Evolutionary conservation across 2,329 filamentous ascomycete genomes (phyloP), one percentile per base, ranked within the genome.

Genomic region (Phyllosticta citriasiana): DNA sequence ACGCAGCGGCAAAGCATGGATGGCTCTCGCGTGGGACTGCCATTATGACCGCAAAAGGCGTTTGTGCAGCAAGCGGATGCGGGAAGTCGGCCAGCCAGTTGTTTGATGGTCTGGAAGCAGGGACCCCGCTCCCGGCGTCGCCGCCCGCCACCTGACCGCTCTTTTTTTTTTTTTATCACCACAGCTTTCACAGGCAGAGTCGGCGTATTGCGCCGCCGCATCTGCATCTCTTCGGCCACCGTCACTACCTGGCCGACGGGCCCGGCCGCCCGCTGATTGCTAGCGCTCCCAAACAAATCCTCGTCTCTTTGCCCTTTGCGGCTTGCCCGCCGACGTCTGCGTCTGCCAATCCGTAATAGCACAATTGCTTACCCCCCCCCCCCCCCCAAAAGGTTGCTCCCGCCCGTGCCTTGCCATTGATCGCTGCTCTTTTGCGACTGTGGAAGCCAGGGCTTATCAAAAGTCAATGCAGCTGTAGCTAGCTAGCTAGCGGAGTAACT

Each of bases 211-310:
- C n/a, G 57, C 57, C 57, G 22, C 24, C 19, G 19, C 19, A 25
- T 7, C 40, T 30, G 47, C 47, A n/a, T 51, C 58, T 60, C 58
- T 53, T 55, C 58, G 58, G 58, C 27, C n/a, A 53, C 58, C 51
- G 58, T 53, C 58, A 60, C 30, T 22, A 33, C 30, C 27, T 40
- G 30, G 14, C 35, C 33, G 27, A 40, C 22, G 58, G 53, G 53
- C 25, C 6, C 58, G 53, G 53, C 58, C 35, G 35, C 52, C 12
- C 22, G 26, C 50, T 14, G n/a, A 50, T 60, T 40, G 35, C 24
- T 40, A 60, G 58, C 53, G 25, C 30, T 22, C 52, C 47, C 52
- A 40, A 27, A n/a, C 40, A 47, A 22, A 47, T 47, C 40, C 40
- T 47, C 40, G 40, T n/a, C 40, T 30, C n/a, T 12, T 35, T 35